These are phyloP conservation scores for Exophiala viscosa DNA, from an alignment of 2,329 filamentous ascomycete genomes.

Conservation along the genomic window DNA sequence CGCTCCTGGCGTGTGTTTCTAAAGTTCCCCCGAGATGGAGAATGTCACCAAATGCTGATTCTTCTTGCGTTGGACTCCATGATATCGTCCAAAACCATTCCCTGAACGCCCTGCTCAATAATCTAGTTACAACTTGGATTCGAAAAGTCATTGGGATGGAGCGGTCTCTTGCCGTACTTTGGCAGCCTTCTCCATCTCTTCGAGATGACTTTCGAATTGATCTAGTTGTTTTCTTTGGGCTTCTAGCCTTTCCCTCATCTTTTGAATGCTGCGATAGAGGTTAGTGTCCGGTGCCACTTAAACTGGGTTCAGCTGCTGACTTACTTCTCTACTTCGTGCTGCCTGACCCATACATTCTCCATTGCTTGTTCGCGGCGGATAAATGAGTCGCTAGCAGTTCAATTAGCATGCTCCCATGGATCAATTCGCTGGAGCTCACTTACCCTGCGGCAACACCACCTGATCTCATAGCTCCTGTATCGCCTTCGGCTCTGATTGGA, in stretches of 20 bases:
- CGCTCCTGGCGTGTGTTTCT: too few relatives aligned
- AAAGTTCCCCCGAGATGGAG: too few relatives aligned
- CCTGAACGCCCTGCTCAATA: neutral
- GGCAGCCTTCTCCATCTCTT: constrained; percentile 23
- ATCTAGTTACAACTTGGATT: constrained; percentile 11
- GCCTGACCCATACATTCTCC: constrained; percentile 24
- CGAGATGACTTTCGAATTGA: constrained; percentile 22
- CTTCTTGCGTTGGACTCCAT: too few relatives aligned
- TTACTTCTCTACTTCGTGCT: constrained; percentile 26
- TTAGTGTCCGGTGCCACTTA: neutral
- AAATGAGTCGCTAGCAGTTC: constrained; percentile 17
- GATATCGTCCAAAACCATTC: too few relatives aligned
- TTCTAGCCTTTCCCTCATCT: constrained; percentile 20
- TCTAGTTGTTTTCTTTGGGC: constrained; percentile 22
- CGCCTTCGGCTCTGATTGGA: constrained; percentile 17
- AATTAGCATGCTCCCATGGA: neutral
- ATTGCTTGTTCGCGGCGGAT: constrained; percentile 23
- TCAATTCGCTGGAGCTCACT: neutral
- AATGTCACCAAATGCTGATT: too few relatives aligned
- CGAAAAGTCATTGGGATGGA: constrained; percentile 5
- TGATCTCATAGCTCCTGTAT: constrained; percentile 17
- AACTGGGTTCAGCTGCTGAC: neutral
- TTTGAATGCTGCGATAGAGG: constrained; percentile 15
- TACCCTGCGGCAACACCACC: constrained; percentile 21
- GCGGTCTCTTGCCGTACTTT: neutral